Conservation (phyloP, 768 basidiomycete genomes). For the Boletus tylopilopsis region DNA sequence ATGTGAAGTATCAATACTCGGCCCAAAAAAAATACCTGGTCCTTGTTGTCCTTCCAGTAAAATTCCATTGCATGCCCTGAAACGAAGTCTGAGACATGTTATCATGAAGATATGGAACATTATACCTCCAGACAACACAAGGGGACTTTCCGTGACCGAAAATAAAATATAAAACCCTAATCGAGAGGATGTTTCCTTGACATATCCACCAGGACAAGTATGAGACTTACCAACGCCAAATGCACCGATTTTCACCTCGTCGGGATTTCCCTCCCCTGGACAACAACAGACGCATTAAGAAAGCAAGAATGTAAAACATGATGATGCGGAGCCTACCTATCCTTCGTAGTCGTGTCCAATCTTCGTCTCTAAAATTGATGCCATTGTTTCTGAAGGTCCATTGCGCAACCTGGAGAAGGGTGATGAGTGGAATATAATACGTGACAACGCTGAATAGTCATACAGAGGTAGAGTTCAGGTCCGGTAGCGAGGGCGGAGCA, state of each 20-base stretch:
- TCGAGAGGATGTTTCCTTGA: background rate
- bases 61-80: background rate
- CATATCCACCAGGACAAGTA: no score
- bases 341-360: background rate
- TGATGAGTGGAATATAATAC: no score
- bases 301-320: background rate
- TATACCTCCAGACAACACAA: constrained; percentile 1
- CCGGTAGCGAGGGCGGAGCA: no score
- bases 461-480: background rate
- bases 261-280: background rate
- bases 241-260: background rate
- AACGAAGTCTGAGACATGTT: no score
- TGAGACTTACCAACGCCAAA: constrained; percentile 3
- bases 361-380: constrained; percentile 17
- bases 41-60: background rate
- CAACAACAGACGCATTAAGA: background rate
- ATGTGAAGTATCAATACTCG: no score
- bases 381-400: constrained; percentile 3
- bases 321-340: background rate
- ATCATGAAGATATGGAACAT: background rate
- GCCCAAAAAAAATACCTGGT: background rate
- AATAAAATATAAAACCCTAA: constrained; percentile 75
- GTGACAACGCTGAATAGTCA: constrained; percentile 29
- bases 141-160: constrained; percentile 50
- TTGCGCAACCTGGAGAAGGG: background rate